Conservation (phyloP, 2,329 filamentous ascomycete species). For the Capronia epimyces region DNA sequence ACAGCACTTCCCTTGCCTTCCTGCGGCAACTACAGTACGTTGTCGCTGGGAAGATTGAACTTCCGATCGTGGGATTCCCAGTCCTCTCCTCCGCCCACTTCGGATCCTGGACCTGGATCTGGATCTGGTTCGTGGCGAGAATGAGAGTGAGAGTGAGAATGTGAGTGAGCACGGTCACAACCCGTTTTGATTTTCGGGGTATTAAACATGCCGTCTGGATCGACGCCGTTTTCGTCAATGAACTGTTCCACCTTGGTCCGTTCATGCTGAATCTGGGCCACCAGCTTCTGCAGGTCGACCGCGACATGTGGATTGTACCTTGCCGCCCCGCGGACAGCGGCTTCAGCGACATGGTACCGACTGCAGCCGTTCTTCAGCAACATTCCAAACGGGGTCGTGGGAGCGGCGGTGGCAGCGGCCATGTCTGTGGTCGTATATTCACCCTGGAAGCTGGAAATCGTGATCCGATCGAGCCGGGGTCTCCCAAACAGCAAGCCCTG, state of each 20-base stretch:
- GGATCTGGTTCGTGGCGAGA: too few species aligned
- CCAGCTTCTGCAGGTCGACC: constrained; percentile 10
- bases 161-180: background rate
- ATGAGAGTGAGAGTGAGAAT: too few species aligned
- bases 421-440: constrained; percentile 63
- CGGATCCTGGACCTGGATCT: too few species aligned
- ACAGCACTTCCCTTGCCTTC: too few species aligned
- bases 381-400: constrained; percentile 37
- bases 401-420: too few species aligned
- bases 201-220: constrained; percentile 4
- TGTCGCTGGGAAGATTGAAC: too few species aligned
- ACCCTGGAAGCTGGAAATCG: constrained; percentile 56
- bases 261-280: constrained; percentile 9
- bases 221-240: constrained; percentile 8
- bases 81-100: too few species aligned
- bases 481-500: constrained; percentile 58
- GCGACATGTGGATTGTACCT: constrained; percentile 9
- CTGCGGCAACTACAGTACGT: too few species aligned
- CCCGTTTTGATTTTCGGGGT: background rate
- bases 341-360: constrained; percentile 9
- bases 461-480: constrained; percentile 47
- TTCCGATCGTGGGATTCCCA: too few species aligned
- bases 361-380: constrained; percentile 7
- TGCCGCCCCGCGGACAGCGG: constrained; percentile 3
- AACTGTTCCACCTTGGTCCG: constrained; percentile 10